Evolutionary conservation across 306 rosid species (phyloP).

Genomic region (Sechiopsis laciniata): DNA sequence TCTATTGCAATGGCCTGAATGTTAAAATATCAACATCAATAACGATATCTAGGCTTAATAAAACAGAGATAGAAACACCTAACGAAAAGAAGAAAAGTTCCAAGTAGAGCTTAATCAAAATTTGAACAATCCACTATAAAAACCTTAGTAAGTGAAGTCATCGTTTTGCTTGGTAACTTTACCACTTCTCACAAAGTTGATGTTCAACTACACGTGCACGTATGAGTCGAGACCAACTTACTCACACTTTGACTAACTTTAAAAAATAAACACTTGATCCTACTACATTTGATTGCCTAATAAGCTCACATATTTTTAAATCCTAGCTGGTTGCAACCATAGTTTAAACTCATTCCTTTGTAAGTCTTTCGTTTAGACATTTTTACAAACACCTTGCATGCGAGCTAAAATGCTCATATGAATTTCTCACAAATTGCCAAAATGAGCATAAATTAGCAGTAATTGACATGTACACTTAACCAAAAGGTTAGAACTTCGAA

Average conservation of each 20-base stretch:
- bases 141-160: conserved; percentile 5
- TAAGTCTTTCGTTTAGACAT: neutral
- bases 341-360: neutral
- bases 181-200: conserved; percentile 2
- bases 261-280: neutral
- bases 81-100: neutral
- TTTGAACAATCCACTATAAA: neutral
- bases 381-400: conserved; percentile 7
- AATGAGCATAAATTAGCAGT: no score
- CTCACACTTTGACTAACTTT: neutral
- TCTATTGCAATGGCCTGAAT: conserved; percentile 57
- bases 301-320: neutral
- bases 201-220: neutral
- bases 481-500: no score
- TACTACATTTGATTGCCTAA: neutral
- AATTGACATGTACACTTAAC: no score
- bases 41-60: conserved; percentile 10
- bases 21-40: neutral
- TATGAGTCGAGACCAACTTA: neutral
- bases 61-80: neutral
- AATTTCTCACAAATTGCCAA: no score
- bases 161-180: neutral
- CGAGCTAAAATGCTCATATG: neutral
- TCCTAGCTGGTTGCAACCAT: neutral
- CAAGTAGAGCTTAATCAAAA: neutral